Evolutionary conservation across 257 asterid species (phyloP).

Genomic region (Penstemon newberryi): DNA sequence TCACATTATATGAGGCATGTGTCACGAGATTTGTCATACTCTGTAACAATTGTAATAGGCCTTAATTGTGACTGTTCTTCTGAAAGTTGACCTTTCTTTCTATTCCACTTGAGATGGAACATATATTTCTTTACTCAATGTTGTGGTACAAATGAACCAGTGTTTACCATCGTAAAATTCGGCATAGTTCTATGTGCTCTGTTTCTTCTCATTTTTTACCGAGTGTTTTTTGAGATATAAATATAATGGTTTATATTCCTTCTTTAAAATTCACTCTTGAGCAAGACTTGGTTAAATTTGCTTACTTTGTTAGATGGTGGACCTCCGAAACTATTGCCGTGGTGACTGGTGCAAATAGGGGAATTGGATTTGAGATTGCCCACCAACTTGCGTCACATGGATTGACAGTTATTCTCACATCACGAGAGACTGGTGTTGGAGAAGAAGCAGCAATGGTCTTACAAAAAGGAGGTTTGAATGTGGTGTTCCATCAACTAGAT

Average conservation of each 20-base stretch:
- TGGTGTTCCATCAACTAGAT: slow-evolving; percentile 68
- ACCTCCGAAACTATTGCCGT: slow-evolving; percentile 68
- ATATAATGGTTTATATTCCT: neutral
- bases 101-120: slow-evolving; percentile 1
- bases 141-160: neutral
- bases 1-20: neutral
- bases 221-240: neutral
- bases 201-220: neutral
- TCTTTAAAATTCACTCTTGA: neutral
- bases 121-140: neutral
- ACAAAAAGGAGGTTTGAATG: slow-evolving; percentile 67
- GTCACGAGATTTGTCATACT: neutral
- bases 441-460: slow-evolving; percentile 63
- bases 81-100: slow-evolving; percentile 10
- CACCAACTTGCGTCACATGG: slow-evolving; percentile 74
- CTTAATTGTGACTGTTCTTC: neutral
- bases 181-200: neutral
- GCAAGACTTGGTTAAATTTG: neutral
- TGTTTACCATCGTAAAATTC: neutral
- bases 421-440: slow-evolving; percentile 64
- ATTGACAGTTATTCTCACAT: slow-evolving; percentile 72
- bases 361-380: slow-evolving; percentile 86
- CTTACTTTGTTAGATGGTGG: slow-evolving; percentile 74
- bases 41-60: neutral
- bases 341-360: slow-evolving; percentile 94